Evolutionary conservation across 2,329 filamentous ascomycete species (phyloP), one percentile per base, ranked within the genome.

Genomic region (Nemania sp.): DNA sequence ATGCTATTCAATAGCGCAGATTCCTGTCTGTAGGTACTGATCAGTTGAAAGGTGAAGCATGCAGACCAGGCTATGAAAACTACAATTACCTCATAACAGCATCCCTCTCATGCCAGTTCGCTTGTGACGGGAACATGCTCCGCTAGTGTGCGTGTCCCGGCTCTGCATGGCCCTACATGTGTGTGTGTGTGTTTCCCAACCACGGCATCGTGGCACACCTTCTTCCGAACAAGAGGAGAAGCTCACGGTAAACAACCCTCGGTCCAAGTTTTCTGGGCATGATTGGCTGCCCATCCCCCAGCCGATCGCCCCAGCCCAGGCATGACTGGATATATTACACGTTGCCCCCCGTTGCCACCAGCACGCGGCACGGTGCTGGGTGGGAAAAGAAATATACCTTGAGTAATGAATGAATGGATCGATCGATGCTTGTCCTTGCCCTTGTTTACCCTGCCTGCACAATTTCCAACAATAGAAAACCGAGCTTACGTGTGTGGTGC

Each of bases 221-320:
- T 62, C 57, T 70, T 75, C 63, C 57, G 72, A 70, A 56, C 49
- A 61, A 70, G 69, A 72, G 70, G 68, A 72, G 69, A 45, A 59
- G 26, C n/a, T 57, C 53, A 58, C 60, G 35, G 56, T 55, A 53
- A 49, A 53, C 60, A 62, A 15, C 20, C 51, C 43, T 64, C 52
- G 70, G 63, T 32, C 20, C 8, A 10, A 35, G 32, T 35, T 18
- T 26, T 38, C n/a, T 4, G 35, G 24, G 49, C 49, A 43, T 67
- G 66, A 68, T 70, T 66, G 67, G 64, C 49, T 41, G 15, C 20
- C 22, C 26, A 22, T 27, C 15, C 38, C 26, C 60, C 43, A 53
- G 53, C 41, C 29, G 60, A 62, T 58, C 53, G 45, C 29, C 71
- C 66, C 70, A 61, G 66, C 47, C 56, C 35, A 43, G 53, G 55